Evolutionary conservation across 2,329 filamentous ascomycete genomes (phyloP).

Genomic region (Fusarium musae): DNA sequence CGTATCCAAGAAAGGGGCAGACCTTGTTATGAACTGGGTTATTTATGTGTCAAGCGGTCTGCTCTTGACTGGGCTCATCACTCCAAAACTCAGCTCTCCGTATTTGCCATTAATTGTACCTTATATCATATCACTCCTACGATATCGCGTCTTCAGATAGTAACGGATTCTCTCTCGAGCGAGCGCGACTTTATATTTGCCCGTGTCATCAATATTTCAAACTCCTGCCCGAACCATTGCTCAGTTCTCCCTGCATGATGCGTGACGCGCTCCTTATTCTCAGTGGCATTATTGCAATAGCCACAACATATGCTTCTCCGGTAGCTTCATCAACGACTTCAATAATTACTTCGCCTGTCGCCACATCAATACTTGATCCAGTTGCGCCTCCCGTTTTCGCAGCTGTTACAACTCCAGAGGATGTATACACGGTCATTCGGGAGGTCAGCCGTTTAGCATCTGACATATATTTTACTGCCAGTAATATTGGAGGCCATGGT

Average conservation of each 20-base stretch:
- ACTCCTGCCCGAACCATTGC: not conserved
- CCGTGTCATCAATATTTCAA: not conserved
- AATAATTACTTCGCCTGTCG: not conserved
- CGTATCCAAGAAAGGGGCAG: not conserved
- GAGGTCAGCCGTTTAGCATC: not conserved
- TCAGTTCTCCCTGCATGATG: conserved; percentile 1
- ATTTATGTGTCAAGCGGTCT: not conserved
- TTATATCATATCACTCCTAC: not conserved
- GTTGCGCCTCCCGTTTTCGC: not conserved
- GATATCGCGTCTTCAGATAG: not conserved
- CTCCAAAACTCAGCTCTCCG: not conserved
- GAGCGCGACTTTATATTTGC: not conserved
- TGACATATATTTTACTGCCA: not conserved
- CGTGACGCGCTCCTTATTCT: not conserved
- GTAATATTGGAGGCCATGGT: not conserved
- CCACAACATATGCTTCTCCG: not conserved
- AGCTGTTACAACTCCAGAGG: not conserved
- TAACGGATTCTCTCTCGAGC: not conserved
- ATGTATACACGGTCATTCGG: not conserved
- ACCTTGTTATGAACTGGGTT: not conserved
- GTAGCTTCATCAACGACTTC: not conserved
- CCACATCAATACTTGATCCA: not conserved
- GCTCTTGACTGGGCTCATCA: no score
- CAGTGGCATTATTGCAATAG: conserved; percentile 1
- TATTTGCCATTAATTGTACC: not conserved